Conservation (phyloP, 495 filamentous ascomycete genomes). For the Neurospora sublineolata region DNA sequence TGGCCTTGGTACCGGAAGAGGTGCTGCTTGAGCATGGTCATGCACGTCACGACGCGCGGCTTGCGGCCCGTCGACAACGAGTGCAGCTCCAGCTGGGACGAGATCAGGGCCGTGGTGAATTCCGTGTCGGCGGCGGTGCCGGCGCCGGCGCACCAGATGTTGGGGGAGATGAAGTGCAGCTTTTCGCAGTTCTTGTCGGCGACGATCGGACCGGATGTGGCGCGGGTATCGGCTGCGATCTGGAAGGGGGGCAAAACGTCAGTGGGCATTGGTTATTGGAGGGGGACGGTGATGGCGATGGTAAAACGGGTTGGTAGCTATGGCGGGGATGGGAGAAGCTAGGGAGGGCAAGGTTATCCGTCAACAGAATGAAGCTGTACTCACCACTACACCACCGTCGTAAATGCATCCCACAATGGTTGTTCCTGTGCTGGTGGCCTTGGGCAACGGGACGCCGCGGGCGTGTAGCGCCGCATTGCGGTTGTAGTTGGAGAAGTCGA, state of each 20-base stretch:
- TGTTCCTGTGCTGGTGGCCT: slow-evolving; percentile 97
- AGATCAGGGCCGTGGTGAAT: slow-evolving; percentile 97
- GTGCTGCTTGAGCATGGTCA: slow-evolving; percentile 99
- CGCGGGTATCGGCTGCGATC: slow-evolving; percentile 96
- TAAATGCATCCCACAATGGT: slow-evolving; percentile 98
- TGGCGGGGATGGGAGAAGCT: not conserved
- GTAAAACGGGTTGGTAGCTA: not conserved
- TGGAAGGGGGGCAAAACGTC: slow-evolving; percentile 18
- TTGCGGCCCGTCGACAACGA: slow-evolving; percentile 89
- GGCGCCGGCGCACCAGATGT: slow-evolving; percentile 99
- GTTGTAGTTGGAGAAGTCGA: slow-evolving; percentile 99
- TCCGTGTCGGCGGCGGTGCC: slow-evolving; percentile 98
- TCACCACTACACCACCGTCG: slow-evolving; percentile 88
- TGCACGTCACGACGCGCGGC: slow-evolving; percentile 94
- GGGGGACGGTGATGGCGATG: not conserved
- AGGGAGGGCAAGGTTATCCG: not conserved
- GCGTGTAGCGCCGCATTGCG: slow-evolving; percentile 93
- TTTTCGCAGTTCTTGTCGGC: slow-evolving; percentile 99
- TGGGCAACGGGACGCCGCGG: slow-evolving; percentile 83
- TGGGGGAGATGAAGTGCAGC: slow-evolving; percentile 94
- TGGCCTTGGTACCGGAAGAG: slow-evolving; percentile 97
- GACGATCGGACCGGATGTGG: slow-evolving; percentile 93
- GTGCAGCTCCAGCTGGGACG: slow-evolving; percentile 95
- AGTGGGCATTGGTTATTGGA: not conserved
- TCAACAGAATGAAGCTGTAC: slow-evolving; percentile 15